These are phyloP conservation scores for Boletus sp. DNA, from an alignment of 768 basidiomycete species.

Conservation along the genomic window DNA sequence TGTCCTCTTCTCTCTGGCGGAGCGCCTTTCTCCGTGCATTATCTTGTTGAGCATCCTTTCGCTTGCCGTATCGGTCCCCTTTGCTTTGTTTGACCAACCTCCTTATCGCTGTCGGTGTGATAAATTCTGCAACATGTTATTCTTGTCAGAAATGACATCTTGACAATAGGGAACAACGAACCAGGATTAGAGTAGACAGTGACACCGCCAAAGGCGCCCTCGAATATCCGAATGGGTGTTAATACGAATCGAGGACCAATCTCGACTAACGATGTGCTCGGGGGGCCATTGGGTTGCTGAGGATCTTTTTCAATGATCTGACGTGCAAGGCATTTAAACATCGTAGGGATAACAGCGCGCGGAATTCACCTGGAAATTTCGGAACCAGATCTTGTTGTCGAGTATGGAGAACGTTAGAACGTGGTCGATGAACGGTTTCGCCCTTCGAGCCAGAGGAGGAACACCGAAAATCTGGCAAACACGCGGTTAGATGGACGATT, in stretches of 20 bases:
- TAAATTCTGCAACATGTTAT: slow-evolving; percentile 63
- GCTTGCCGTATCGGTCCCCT: slow-evolving; percentile 76
- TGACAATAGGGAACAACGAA: slow-evolving; percentile 33
- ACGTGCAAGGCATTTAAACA: neutral
- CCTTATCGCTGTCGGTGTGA: slow-evolving; percentile 82
- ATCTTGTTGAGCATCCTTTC: slow-evolving; percentile 79
- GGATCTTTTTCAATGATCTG: slow-evolving; percentile 96
- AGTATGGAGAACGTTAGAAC: slow-evolving; percentile 94
- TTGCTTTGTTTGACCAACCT: slow-evolving; percentile 66
- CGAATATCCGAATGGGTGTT: slow-evolving; percentile 96
- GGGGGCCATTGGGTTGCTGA: slow-evolving; percentile 78
- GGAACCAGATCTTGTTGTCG: slow-evolving; percentile 98
- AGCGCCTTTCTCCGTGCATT: slow-evolving; percentile 59
- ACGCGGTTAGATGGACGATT: slow-evolving; percentile 1
- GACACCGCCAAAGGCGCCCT: slow-evolving; percentile 93
- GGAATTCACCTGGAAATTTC: slow-evolving; percentile 87
- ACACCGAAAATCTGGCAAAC: slow-evolving; percentile 84
- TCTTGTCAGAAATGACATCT: neutral
- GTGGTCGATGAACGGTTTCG: slow-evolving; percentile 98
- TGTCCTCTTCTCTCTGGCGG: slow-evolving; percentile 68
- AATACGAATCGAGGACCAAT: slow-evolving; percentile 98
- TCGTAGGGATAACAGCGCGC: neutral
- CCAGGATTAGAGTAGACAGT: slow-evolving; percentile 96
- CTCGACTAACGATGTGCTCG: slow-evolving; percentile 87
- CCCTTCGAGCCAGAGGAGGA: slow-evolving; percentile 82